phyloP scores from a whole-genome alignment of 805 yeast species.

The Zygoascus bituminiphila region DNA sequence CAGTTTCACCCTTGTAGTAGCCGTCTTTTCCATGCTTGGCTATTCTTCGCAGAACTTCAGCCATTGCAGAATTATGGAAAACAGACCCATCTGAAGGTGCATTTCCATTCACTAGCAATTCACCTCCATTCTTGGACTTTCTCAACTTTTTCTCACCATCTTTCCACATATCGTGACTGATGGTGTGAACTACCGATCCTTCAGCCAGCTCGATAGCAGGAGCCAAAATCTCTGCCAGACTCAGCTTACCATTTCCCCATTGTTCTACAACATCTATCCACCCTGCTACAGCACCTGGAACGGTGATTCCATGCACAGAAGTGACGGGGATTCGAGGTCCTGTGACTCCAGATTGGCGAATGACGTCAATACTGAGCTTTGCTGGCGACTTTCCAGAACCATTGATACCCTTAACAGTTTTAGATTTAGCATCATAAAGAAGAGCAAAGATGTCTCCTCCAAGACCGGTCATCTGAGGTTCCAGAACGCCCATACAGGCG shows the following conservation, averaged over 20 bases:
- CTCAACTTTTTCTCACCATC: slow-evolving; percentile 34
- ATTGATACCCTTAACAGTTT: slow-evolving; percentile 56
- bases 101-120: slow-evolving; percentile 29
- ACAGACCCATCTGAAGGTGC: slow-evolving; percentile 56
- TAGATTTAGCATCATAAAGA: slow-evolving; percentile 42
- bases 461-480: slow-evolving; percentile 35
- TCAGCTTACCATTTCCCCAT: slow-evolving; percentile 68
- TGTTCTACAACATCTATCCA: slow-evolving; percentile 61
- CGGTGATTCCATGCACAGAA: slow-evolving; percentile 55
- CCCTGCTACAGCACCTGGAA: slow-evolving; percentile 76
- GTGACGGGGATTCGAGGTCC: slow-evolving; percentile 42
- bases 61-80: slow-evolving; percentile 44
- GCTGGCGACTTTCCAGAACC: slow-evolving; percentile 69
- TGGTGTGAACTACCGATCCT: slow-evolving; percentile 57
- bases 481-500: slow-evolving; percentile 31
- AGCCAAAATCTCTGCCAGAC: slow-evolving; percentile 42
- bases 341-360: slow-evolving; percentile 37
- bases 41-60: slow-evolving; percentile 43
- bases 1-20: slow-evolving; percentile 64
- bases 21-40: slow-evolving; percentile 55
- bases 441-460: slow-evolving; percentile 47
- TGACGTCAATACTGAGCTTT: slow-evolving; percentile 39
- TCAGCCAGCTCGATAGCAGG: slow-evolving; percentile 51
- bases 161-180: slow-evolving; percentile 48
- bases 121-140: slow-evolving; percentile 26